Base-by-base conservation (phyloP, 495 filamentous ascomycete genomes). In the Neurospora sp. region DNA sequence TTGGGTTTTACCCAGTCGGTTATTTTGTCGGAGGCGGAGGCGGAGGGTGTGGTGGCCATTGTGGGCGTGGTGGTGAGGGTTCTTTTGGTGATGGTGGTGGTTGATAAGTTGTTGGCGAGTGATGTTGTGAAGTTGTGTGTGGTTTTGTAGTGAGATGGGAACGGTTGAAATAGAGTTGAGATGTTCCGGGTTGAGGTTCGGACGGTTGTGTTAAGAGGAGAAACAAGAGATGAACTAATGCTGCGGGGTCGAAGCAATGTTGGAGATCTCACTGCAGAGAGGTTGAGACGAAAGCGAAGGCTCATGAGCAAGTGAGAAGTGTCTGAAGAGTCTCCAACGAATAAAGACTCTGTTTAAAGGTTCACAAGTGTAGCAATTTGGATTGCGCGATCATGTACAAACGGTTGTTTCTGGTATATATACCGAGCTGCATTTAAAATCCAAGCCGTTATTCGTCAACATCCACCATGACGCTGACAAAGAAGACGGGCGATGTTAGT, bases 1-100 rank as follows among this genome's bases (percentile, higher is more conserved):
- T 84, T 83, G 42, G 90, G 90, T 31, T 87, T 84, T 20, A 94
- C 94, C 93, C 93, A 97, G 77, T 95, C 87, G 39, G 93, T 94
- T 80, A 97, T 96, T 42, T 86, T 89, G 20, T 46, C 35, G 6
- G 35, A 23, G 35, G 46, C 18, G 27, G 71, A 31, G 70, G 70
- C 27, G 27, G 27, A 31, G 72, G 62, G 70, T 76, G 31, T 74
- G 75, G 77, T 27, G 7, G 74, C 75, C 71, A 31, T 39, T 18
- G 44, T 71, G 18, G 70, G 18, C 0, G 35, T 31, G 5, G 23
- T 62, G 11, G 2, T 16, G 23, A 62, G 5, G 23, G 49, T 60
- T 60, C 49, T 23, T 27, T 60, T 27, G 20, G 49, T 27, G 49
- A 11, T 11, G 18, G 10, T 7, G 10, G 10, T 7, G 4, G 20